Evolutionary conservation across 108 stramenopile species (phyloP), one percentile per base, ranked within the genome.

Genomic region (Chaetoceros muelleri): DNA sequence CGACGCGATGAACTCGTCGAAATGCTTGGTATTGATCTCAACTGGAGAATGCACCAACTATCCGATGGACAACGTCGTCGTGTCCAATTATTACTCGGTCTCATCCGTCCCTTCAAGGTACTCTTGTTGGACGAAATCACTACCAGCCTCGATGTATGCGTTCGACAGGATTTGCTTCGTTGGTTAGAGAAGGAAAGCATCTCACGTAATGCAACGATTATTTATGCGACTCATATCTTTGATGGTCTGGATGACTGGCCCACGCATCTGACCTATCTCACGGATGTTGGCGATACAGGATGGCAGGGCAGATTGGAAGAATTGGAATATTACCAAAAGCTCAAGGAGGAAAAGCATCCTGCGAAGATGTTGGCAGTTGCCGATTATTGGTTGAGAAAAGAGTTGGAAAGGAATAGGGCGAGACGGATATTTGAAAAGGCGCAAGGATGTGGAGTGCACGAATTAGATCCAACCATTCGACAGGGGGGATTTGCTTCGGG

Each of bases 151-250:
- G 98, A 98, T 71, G 95, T 96, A 10, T 87, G 95, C 51, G 95
- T 95, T 20, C 79, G 96, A 26, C 91, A 93, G 44, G 93, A 98
- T 75, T 64, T 98, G 25, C 60, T 98, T 24, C 62, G 70, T 21
- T 99, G 94, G 94, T 68, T 99, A 48, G 87, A 90, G 57, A 59
- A 66, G 19, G 99, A 99, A 75, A 85, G 84, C 27, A 89, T 87
- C 48, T 74, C 77, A 55, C 75, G 92, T 2, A 84, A 85, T 10
- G 90, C 95, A 0, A 97, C 96, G 16, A 93, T 99, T 53, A 62
- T 99, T 24, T 99, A 99, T 69, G 99, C 97, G 3, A 98, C 97
- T 1, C 97, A 99, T 63, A 98, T 99, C 52, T 98, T 99, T 77
- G 99, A 96, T 56, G 90, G 92, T 28, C 28, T 79, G 3, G 74